Percentiles rank a stretch among this genome's conserved stretches.
These are phyloP conservation scores for Chrysosporium keratinophilum DNA, from an alignment of 2,329 filamentous ascomycete species.

Conservation along the genomic window DNA sequence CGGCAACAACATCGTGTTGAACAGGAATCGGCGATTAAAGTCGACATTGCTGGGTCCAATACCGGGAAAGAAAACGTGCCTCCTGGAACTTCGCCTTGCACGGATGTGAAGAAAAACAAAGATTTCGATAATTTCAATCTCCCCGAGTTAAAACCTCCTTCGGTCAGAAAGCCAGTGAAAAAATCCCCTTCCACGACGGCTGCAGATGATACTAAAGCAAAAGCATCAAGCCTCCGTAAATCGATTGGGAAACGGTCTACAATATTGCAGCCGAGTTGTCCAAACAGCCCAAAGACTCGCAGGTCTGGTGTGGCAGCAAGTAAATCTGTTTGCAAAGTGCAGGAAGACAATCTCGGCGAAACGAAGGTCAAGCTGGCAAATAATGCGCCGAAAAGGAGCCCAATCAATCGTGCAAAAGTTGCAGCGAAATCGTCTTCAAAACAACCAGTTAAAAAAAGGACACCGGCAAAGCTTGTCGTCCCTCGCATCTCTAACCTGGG, in stretches of 20 bases:
- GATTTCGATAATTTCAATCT: slow-evolving; percentile 10
- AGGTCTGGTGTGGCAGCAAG: not conserved
- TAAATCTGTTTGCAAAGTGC: not conserved
- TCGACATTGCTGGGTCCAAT: slow-evolving; percentile 44
- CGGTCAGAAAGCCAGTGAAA: slow-evolving; percentile 26
- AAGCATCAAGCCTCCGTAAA: not conserved
- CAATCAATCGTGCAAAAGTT: not conserved
- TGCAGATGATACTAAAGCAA: not conserved
- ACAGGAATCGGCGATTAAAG: slow-evolving; percentile 34
- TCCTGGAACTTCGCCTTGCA: slow-evolving; percentile 31
- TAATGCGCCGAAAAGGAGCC: slow-evolving; percentile 14
- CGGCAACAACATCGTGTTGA: slow-evolving; percentile 32
- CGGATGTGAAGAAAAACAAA: slow-evolving; percentile 17
- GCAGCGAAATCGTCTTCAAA: not conserved
- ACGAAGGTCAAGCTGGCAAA: slow-evolving; percentile 2
- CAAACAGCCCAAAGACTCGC: slow-evolving; percentile 8
- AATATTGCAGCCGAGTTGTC: slow-evolving; percentile 1
- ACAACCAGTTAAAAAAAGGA: slow-evolving; percentile 15
- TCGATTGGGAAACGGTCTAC: not conserved
- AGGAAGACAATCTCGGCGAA: not conserved
- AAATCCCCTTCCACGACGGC: not conserved
- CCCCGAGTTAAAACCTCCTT: slow-evolving; percentile 12
- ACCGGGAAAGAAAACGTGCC: slow-evolving; percentile 55
- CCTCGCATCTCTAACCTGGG: slow-evolving; percentile 22
- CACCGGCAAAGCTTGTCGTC: slow-evolving; percentile 25